Evolutionary conservation across 163 green algal genomes (phyloP), one percentile per base, ranked within the genome.

Genomic region (Picocystis sp.): DNA sequence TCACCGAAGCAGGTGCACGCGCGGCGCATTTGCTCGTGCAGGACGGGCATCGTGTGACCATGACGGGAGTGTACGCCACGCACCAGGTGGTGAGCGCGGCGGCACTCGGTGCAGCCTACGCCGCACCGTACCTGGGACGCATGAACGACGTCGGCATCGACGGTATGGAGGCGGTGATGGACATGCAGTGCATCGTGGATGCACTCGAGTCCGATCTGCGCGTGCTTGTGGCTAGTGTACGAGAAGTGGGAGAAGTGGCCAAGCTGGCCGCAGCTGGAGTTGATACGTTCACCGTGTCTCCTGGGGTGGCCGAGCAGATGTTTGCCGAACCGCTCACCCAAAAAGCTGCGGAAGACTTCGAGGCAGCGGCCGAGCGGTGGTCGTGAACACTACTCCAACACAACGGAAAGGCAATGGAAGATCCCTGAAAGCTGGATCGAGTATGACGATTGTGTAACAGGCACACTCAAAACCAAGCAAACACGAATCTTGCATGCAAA

Each of bases 251-350:
- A 2, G 69, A 86, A 12, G 70, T 93, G 22, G 64, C 74, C 0
- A 50, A 45, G 1, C 62, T 93, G 22, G 73, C 81, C 2, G 68
- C 70, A 3, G 50, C 74, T 47, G 78, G 23, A 81, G 72, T 62
- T 61, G 57, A 89, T 63, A 92, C 82, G 10, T 93, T 92, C 64
- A 88, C 82, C 11, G 76, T 93, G 50, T 73, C 63, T 11, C 78
- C 82, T 2, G 56, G 66, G 0, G 62, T 91, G 2, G 75, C 74
- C 8, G 53, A 60, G 23, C 60, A 78, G 45, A 69, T 93, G 24
- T 78, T 84, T 38, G 41, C 53, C 9, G 76, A 81, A 48, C 43
- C 54, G 2, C 64, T 78, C 22, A 92, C 82, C 0, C 50, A 73
- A 11, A 47, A 73, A 13, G 78, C 80, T 10, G 73, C 75, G 9